These are phyloP conservation scores for Chlorella sp. DNA, from an alignment of 139 green algal genomes.

Conservation along the genomic window DNA sequence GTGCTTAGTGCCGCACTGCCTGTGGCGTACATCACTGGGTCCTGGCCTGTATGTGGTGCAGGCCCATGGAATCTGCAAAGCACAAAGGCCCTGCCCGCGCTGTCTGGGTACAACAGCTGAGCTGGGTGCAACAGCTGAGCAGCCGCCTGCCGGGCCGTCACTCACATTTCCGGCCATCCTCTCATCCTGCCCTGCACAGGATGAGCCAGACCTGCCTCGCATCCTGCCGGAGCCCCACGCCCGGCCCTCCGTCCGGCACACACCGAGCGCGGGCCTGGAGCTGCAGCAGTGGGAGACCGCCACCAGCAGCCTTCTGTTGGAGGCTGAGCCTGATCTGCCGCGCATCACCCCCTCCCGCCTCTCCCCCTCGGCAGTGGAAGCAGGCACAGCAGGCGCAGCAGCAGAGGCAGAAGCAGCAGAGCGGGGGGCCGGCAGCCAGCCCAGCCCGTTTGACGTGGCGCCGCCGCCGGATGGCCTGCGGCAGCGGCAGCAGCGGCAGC, in stretches of 20 bases:
- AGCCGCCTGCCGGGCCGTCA: too few relatives aligned
- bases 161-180: too few relatives aligned
- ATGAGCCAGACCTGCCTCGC: slow-evolving; percentile 37
- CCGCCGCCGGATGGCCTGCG: neutral
- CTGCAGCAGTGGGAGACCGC: neutral
- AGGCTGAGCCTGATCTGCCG: neutral
- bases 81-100: too few relatives aligned
- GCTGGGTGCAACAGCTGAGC: too few relatives aligned
- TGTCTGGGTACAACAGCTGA: too few relatives aligned
- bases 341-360: too few relatives aligned
- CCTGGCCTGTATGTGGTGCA: too few relatives aligned
- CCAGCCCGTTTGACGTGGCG: neutral
- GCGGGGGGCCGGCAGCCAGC: neutral
- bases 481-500: neutral
- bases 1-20: neutral
- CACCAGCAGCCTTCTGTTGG: neutral
- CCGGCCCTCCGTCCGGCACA: neutral
- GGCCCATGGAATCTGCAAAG: too few relatives aligned
- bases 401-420: neutral
- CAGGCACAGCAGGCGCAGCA: neutral
- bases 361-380: neutral
- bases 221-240: neutral
- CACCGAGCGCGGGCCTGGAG: neutral
- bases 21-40: too few relatives aligned
- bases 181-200: neutral